These are phyloP conservation scores for Cadophora gregata DNA, from an alignment of 2,329 filamentous ascomycete genomes.

Conservation along the genomic window DNA sequence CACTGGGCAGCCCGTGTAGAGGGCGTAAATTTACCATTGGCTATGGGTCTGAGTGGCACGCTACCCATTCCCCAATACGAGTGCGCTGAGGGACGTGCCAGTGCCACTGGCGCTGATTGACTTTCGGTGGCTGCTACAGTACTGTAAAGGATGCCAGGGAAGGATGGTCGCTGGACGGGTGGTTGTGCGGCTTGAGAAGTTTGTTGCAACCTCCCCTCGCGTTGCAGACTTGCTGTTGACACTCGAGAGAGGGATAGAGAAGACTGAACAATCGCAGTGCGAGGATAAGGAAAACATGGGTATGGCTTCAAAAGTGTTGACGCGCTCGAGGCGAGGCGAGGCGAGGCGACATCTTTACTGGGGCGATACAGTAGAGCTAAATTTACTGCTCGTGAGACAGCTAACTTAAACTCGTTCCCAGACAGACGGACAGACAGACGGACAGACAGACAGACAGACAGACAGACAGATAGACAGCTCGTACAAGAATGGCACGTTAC, in stretches of 20 bases:
- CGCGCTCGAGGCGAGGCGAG: neutral
- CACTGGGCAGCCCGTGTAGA: conserved; percentile 11
- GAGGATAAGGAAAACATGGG: conserved; percentile 13
- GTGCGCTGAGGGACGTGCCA: conserved; percentile 1
- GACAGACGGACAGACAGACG: neutral
- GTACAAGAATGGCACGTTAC: conserved; percentile 37
- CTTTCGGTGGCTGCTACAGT: conserved; percentile 9
- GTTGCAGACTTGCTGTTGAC: neutral
- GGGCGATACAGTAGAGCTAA: neutral
- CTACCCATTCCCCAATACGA: conserved; percentile 18
- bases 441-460: neutral
- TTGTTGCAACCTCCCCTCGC: conserved; percentile 16
- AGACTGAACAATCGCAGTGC: neutral
- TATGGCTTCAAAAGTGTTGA: neutral
- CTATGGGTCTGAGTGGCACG: neutral
- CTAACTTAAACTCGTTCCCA: conserved; percentile 11
- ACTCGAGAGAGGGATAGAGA: neutral
- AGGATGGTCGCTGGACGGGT: neutral
- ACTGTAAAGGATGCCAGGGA: neutral
- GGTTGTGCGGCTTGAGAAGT: conserved; percentile 1
- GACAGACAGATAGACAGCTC: neutral
- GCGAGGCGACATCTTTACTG: too few relatives aligned
- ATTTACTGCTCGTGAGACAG: neutral
- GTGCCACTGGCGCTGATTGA: conserved; percentile 4
- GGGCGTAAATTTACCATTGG: neutral